Conservation (phyloP, 1,284 basidiomycete genomes). For the Tylopilus orsonianus region DNA sequence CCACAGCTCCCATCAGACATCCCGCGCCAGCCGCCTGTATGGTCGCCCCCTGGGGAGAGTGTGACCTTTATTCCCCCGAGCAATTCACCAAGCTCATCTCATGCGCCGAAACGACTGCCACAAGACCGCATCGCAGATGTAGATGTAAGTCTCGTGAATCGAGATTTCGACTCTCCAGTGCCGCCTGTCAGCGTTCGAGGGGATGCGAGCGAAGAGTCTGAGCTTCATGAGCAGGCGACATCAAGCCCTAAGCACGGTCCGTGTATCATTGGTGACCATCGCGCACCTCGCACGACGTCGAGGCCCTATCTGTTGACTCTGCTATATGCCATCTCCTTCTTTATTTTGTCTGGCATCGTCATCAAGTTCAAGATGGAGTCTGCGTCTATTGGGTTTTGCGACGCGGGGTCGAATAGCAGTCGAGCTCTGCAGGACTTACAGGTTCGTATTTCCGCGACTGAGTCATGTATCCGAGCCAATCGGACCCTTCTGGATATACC, state of each 20-base stretch:
- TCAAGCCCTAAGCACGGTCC: slow-evolving; percentile 41
- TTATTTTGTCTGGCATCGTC: slow-evolving; percentile 42
- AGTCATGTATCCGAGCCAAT: slow-evolving; percentile 62
- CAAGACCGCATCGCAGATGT: slow-evolving; percentile 10
- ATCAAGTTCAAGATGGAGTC: slow-evolving; percentile 67
- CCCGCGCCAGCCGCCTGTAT: slow-evolving; percentile 20
- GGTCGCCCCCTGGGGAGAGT: slow-evolving; percentile 16
- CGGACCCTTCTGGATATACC: slow-evolving; percentile 41
- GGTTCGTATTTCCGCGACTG: slow-evolving; percentile 45
- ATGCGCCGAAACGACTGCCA: slow-evolving; percentile 9
- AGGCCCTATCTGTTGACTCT: slow-evolving; percentile 36
- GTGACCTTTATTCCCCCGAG: slow-evolving; percentile 17
- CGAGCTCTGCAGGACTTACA: slow-evolving; percentile 50
- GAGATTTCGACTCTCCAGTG: slow-evolving; percentile 21
- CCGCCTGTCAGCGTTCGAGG: slow-evolving; percentile 21
- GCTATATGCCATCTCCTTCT: slow-evolving; percentile 39
- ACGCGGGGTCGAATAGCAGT: slow-evolving; percentile 66
- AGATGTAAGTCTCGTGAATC: slow-evolving; percentile 15
- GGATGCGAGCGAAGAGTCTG: slow-evolving; percentile 8
- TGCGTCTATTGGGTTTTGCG: slow-evolving; percentile 79
- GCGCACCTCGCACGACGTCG: slow-evolving; percentile 16
- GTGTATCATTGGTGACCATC: slow-evolving; percentile 29
- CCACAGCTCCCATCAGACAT: slow-evolving; percentile 50
- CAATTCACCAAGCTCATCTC: slow-evolving; percentile 14
- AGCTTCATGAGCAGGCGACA: slow-evolving; percentile 19